Evolutionary conservation across 1,284 basidiomycete species (phyloP), one percentile per base, ranked within the genome.

Genomic region (Marasmius tenuissimus): DNA sequence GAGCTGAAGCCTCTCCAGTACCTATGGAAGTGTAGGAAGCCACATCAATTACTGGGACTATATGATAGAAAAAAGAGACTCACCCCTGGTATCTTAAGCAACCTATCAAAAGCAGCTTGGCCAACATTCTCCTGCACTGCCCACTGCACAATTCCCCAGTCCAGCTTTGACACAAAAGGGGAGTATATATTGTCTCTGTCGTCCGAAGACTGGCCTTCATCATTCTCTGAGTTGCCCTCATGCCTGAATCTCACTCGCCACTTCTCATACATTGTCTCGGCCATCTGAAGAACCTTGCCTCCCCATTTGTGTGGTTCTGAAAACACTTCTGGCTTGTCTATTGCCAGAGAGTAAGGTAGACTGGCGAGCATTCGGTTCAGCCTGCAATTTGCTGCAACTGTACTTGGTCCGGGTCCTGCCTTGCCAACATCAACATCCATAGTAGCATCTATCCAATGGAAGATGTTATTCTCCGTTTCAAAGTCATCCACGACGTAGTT

Each of bases 121-220:
- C 71, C 65, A 2, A 69, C 66, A 0, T 74, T 71, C 20, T 67
- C 67, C 9, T 71, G 57, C 58, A 75, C 75, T 10, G 73, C 73
- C 75, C 75, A 77, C 1, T 53, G 48, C 1, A 71, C 75, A 33
- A 76, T 59, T 37, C 74, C 72, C 74, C 73, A 77, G 14, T 76
- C 74, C 55, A 70, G 33, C 38, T 68, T 58, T 9, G 68, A 73
- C 3, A 60, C 35, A 63, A 73, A 73, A 0, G 71, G 71, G 11
- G 63, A 64, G n/a, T 60, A 73, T 3, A 57, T 59, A 60, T 71
- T 70, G n/a, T n/a, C n/a, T n/a, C n/a, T n/a, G n/a, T n/a, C n/a
- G n/a, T n/a, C n/a, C n/a, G n/a, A n/a, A 40, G 39, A 9, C 16
- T 40, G 39, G 9, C 16, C 39, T 40, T 40, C 39, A 40, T 40